Percentiles rank a stretch among this genome's conserved stretches.
Evolutionary conservation across 2,329 filamentous ascomycete species (phyloP).

Genomic region (Paraconiothyrium brasiliense): DNA sequence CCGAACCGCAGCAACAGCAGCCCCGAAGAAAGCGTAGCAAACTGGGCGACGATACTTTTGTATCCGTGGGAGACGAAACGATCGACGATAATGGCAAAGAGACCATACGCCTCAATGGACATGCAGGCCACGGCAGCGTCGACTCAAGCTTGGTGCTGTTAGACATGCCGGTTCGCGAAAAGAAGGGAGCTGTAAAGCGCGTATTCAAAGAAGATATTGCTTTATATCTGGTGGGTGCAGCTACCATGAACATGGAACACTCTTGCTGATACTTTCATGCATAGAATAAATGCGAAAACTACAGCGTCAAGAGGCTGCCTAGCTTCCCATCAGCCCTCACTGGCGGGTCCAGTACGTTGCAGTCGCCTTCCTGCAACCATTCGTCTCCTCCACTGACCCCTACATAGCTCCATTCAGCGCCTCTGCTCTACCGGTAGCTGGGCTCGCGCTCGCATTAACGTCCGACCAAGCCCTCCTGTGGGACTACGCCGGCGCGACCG

Average conservation of each 20-base stretch:
- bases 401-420: constrained; percentile 47
- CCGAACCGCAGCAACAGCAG: constrained; percentile 52
- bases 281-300: constrained; percentile 84
- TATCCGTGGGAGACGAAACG: constrained; percentile 33
- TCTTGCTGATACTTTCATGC: constrained; percentile 21
- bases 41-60: constrained; percentile 54
- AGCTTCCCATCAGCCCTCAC: constrained; percentile 81
- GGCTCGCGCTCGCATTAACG: constrained; percentile 81
- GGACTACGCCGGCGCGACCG: constrained; percentile 76
- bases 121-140: constrained; percentile 37
- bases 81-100: constrained; percentile 44
- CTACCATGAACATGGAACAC: constrained; percentile 8
- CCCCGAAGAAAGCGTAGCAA: constrained; percentile 60
- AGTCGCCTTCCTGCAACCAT: constrained; percentile 22
- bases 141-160: constrained; percentile 43
- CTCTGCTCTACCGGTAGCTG: constrained; percentile 66
- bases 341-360: constrained; percentile 69
- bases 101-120: constrained; percentile 41
- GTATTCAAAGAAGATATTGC: constrained; percentile 73
- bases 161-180: constrained; percentile 53
- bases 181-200: constrained; percentile 58
- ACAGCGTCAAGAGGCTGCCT: constrained; percentile 84
- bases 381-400: constrained; percentile 26
- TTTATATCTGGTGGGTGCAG: constrained; percentile 67
- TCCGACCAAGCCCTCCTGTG: constrained; percentile 86